Evolutionary conservation across 352 stramenopile genomes (phyloP).

Genomic region (Phytopythium delawarense): DNA sequence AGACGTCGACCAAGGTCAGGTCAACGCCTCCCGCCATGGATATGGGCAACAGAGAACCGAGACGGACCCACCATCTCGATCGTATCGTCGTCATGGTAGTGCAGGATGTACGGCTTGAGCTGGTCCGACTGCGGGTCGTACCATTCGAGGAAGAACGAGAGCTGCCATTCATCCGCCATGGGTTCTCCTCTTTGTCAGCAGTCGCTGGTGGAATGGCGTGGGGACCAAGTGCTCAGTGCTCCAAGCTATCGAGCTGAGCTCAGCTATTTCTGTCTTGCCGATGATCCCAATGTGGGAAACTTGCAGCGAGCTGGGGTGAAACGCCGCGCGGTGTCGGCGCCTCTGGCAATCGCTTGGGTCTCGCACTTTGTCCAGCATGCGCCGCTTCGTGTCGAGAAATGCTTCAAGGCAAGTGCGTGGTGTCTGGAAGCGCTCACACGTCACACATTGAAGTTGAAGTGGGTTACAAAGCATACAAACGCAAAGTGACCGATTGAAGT

Average conservation of each 20-base stretch:
- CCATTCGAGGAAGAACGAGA: constrained; percentile 80
- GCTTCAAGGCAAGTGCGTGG: neutral
- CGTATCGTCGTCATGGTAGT: constrained; percentile 69
- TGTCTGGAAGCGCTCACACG: neutral
- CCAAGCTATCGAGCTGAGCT: neutral
- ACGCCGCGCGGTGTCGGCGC: neutral
- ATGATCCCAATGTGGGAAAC: neutral
- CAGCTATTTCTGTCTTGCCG: neutral
- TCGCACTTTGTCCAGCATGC: no score
- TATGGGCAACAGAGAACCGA: neutral
- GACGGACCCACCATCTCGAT: constrained; percentile 51
- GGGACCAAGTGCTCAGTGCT: neutral
- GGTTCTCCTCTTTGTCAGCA: neutral
- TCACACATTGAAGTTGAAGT: neutral
- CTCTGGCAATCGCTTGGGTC: no score
- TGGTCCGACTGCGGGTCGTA: constrained; percentile 67
- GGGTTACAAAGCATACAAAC: no score
- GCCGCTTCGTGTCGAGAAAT: neutral
- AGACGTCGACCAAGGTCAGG: neutral
- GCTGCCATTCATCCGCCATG: constrained; percentile 52
- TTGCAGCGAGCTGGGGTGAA: neutral
- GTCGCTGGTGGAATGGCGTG: neutral
- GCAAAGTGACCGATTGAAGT: no score
- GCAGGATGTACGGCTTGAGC: constrained; percentile 66
- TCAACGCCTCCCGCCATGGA: neutral